Base-by-base conservation (phyloP, 129 eudicot species). In the Artemisia argyi region DNA sequence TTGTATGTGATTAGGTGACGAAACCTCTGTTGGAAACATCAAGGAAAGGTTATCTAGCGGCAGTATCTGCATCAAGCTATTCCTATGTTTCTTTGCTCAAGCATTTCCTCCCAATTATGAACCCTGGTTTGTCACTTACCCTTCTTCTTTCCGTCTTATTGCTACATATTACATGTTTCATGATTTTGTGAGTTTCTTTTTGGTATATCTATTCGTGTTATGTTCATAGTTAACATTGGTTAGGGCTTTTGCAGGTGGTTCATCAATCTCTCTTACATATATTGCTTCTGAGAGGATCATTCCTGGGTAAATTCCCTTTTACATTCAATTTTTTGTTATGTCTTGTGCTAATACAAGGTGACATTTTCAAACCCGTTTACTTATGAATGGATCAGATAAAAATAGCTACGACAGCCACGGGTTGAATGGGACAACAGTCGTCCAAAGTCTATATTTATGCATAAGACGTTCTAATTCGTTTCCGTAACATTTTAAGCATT, bases 71-170 rank as follows among this genome's bases (percentile, higher is more conserved):
- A 24, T 93, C 98, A 56, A 93, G 98, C 83, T 93, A 87, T 78
- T 93, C 98, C 28, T 93, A 83, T 69, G 92, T 93, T 39, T 93
- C 98, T 48, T 83, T 93, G 72, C 88, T 93, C 69, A 87, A 87
- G 81, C 95, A 93, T 85, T 93, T 93, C 82, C 85, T 89, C 78
- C 98, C 97, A 47, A 93, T 93, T 56, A 89, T 93, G 91, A 93
- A 93, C 76, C 90, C 90, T 28, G 98, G 98, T 81, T 80, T 81
- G 73, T 67, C 24, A 35, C 42, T 22, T 69, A 61, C 47, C 8
- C 66, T 61, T 30, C 11, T 28, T 39, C 19, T 61, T 51, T 51
- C 56, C 18, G 16, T 17, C 17, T 17, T 53, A 53, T 69, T 64
- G 22, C 22, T n/a, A 51, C 75, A 62, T 8, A 52, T 51, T 7